Base-by-base conservation (phyloP, 2,329 filamentous ascomycete genomes). In the Monosporascus sp. region DNA sequence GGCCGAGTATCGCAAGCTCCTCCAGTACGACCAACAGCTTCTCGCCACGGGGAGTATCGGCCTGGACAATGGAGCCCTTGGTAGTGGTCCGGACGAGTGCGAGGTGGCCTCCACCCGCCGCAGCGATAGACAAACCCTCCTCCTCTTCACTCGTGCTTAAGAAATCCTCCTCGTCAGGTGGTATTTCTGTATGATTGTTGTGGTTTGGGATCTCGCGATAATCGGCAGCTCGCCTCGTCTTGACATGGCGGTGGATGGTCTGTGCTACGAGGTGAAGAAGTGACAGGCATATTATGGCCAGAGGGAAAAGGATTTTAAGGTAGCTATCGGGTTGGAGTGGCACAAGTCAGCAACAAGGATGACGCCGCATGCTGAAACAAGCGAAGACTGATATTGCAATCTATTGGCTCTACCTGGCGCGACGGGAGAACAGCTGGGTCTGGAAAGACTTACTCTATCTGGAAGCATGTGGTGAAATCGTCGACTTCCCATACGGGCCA, bases 261-360 rank as follows among this genome's bases (percentile, higher is more conserved):
- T 86, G 83, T 61, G 79, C 66, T 54, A 79, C 61, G 52, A 96
- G 80, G 60, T 84, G 77, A 50, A 88, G 67, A 59, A 92, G 68
- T 6, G 94, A 97, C 25, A 88, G 62, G 57, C 73, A 79, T 69
- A 91, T 82, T 53, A 87, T 77, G 56, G 85, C 73, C 55, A 94
- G 75, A 51, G 94, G 94, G 51, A 97, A 78, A 47, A 96, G 76
- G 55, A 89, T 83, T 70, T 89, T 86, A 51, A 96, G 81, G 69
- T 89, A 92, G 70, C 89, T 93, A 68, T 58, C 57, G 57, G 27
- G 24, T 54, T 47, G 37, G 46, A 41, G 11, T 47, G 51, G 14
- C 18, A 54, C 51, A 42, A 54, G 47, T 51, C 46, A 54, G 55
- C 48, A 20, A 18, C 18, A 5, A 15, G 8, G 31, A 14, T 34